Conservation (phyloP, 2,329 filamentous ascomycete species). For the Pseudogymnoascus sp. region DNA sequence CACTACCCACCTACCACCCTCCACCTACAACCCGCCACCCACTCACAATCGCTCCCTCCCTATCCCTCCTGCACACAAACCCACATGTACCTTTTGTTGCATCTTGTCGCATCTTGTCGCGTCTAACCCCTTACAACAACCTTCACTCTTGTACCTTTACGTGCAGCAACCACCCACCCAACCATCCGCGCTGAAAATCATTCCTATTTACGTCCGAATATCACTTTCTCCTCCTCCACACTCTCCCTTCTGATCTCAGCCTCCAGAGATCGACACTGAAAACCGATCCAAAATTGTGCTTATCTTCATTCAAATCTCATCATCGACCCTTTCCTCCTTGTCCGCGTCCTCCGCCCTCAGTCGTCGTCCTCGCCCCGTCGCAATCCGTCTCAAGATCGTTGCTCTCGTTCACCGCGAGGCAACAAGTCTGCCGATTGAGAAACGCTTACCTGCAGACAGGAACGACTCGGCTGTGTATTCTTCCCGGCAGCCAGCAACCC, state of each 20-base stretch:
- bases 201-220: slow-evolving; percentile 1
- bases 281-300: not conserved
- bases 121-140: not conserved
- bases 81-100: not conserved
- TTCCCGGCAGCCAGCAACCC: not conserved
- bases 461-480: not conserved
- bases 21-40: not conserved
- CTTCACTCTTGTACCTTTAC: not conserved
- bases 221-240: slow-evolving; percentile 2
- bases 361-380: not conserved
- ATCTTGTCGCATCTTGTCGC: not conserved
- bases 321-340: not conserved
- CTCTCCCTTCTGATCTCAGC: slow-evolving; percentile 3
- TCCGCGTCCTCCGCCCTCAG: not conserved
- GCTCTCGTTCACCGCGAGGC: not conserved
- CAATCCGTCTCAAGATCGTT: slow-evolving; percentile 1
- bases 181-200: not conserved
- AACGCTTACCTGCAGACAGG: not conserved
- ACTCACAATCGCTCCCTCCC: not conserved
- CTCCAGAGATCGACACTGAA: not conserved
- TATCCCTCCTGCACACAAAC: not conserved
- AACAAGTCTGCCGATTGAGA: not conserved
- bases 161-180: not conserved
- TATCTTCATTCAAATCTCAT: not conserved
- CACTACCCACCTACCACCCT: not conserved